phyloP scores from a whole-genome alignment of 805 yeast genomes.

The Teunomyces cretensis region DNA sequence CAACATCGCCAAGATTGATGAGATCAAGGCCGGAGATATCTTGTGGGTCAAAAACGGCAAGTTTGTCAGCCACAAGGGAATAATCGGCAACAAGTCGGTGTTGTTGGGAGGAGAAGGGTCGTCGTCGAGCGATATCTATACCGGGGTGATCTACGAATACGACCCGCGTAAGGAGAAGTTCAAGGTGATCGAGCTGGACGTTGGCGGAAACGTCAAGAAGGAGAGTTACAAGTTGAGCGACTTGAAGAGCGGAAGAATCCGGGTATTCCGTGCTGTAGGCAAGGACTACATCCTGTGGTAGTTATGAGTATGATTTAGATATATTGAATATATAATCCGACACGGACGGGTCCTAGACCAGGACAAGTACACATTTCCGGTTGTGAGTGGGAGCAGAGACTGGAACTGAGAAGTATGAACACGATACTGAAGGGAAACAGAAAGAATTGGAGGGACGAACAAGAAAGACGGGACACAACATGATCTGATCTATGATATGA shows the following conservation, averaged over 20 bases:
- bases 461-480: too few relatives aligned
- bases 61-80: conserved; percentile 67
- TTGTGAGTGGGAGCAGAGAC: too few relatives aligned
- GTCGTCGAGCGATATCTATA: conserved; percentile 18
- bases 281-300: conserved; percentile 75
- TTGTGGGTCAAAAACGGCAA: conserved; percentile 72
- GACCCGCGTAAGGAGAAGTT: conserved; percentile 72
- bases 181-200: conserved; percentile 60
- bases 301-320: not conserved
- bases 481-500: too few relatives aligned
- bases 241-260: conserved; percentile 73
- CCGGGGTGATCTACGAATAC: conserved; percentile 66
- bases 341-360: too few relatives aligned
- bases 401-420: too few relatives aligned
- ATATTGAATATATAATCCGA: too few relatives aligned
- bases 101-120: conserved; percentile 55
- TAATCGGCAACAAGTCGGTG: conserved; percentile 32
- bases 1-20: conserved; percentile 52
- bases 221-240: conserved; percentile 69
- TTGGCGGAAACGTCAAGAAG: conserved; percentile 51
- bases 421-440: too few relatives aligned
- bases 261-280: conserved; percentile 78
- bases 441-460: too few relatives aligned
- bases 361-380: too few relatives aligned
- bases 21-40: conserved; percentile 81